Conservation (phyloP, 1,284 basidiomycete genomes). For the Sphagnurus paluster region DNA sequence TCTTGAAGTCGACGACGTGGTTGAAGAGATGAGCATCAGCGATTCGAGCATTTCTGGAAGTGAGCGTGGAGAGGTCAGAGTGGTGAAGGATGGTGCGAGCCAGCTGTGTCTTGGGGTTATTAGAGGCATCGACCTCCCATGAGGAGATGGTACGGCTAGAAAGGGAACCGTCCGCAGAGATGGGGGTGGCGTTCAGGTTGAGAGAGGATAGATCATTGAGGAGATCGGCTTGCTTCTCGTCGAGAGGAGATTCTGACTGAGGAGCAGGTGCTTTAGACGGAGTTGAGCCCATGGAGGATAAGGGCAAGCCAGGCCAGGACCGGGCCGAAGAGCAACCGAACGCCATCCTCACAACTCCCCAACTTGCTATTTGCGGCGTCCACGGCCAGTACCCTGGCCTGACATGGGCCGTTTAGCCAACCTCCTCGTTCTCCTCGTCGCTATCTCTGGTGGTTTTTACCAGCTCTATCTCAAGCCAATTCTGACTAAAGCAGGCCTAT, state of each 20-base stretch:
- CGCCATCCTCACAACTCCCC: too few species aligned
- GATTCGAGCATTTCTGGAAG: slow-evolving; percentile 63
- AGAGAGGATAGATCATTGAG: slow-evolving; percentile 28
- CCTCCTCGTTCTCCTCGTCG: slow-evolving; percentile 27
- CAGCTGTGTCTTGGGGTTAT: slow-evolving; percentile 69
- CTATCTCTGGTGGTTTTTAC: slow-evolving; percentile 37
- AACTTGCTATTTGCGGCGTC: too few species aligned
- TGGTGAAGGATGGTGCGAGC: slow-evolving; percentile 83
- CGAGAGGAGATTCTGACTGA: slow-evolving; percentile 6
- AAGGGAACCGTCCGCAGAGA: slow-evolving; percentile 60
- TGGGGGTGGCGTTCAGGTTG: slow-evolving; percentile 29
- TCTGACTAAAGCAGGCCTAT: slow-evolving; percentile 40
- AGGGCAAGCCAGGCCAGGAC: neutral
- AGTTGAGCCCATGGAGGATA: slow-evolving; percentile 50
- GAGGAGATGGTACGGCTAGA: slow-evolving; percentile 53
- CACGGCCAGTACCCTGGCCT: neutral
- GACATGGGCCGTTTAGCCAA: slow-evolving; percentile 9
- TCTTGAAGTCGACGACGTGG: slow-evolving; percentile 75
- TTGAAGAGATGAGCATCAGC: slow-evolving; percentile 86
- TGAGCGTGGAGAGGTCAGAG: slow-evolving; percentile 68
- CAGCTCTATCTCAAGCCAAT: slow-evolving; percentile 42
- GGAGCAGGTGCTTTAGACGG: slow-evolving; percentile 42
- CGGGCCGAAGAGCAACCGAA: neutral
- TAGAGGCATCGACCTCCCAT: slow-evolving; percentile 64
- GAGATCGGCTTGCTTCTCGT: slow-evolving; percentile 32